Base-by-base conservation (phyloP, 2,329 filamentous ascomycete species). In the Exophiala oligosperma region DNA sequence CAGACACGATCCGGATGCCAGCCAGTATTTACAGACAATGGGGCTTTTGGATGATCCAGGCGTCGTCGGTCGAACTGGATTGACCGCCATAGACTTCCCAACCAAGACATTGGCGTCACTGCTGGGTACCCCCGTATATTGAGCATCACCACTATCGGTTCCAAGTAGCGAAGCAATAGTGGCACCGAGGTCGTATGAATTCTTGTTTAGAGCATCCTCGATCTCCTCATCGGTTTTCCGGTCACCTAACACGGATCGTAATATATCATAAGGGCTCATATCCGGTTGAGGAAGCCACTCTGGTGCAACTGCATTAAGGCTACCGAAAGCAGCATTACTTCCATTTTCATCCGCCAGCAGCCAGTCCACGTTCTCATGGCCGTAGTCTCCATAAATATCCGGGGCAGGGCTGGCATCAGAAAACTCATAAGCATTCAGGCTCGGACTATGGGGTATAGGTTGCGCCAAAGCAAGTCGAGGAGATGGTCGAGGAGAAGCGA, bases 241-340 rank as follows among this genome's bases (percentile, higher is more conserved):
- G 67, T 94, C 91, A 49, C 93, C 91, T 26, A 99, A 81, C 41
- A 99, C 95, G 4, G 93, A 97, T 61, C 94, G 90, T 56, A 99
- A 81, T 84, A 99, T 97, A 71, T 99, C 94, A 74, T 97, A 96
- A 0, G 94, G 93, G 58, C 91, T 95, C 93, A 99, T 97, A 70
- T 97, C 92, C 56, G 86, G 84, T 69, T 89, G 89, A 71, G 84
- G 82, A 12, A 87, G 80, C 76, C 85, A 97, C 72, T 97, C 92
- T 24, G 92, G 89, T 4, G 91, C 91, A 12, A 88, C 88, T 44
- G 88, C 90, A 69, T 92, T 93, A 61, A 95, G 83, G 38, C 82
- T 84, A 66, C 66, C 73, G 8, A 92, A 96, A 24, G 91, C 87
- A 57, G 92, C 84, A 66, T 88, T 92, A 68, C 88, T 89, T 54